Evolutionary conservation across 768 basidiomycete species (phyloP).

Genomic region (Imleria badia): DNA sequence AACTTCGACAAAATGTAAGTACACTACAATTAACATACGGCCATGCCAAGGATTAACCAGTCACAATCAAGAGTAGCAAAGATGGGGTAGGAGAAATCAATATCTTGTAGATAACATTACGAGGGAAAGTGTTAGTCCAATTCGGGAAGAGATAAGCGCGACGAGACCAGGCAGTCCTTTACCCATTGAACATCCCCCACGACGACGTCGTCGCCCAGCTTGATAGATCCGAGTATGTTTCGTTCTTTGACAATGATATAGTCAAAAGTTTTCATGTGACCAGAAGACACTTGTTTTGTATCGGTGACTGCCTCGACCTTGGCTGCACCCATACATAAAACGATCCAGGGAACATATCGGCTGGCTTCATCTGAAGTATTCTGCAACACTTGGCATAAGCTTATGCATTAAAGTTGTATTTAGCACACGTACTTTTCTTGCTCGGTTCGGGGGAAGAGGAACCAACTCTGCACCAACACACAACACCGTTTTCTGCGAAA

Average conservation of each 20-base stretch:
- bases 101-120: neutral
- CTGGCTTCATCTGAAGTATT: constrained; percentile 35
- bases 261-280: constrained; percentile 44
- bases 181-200: constrained; percentile 67
- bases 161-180: constrained; percentile 73
- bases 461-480: constrained; percentile 60
- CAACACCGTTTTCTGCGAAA: constrained; percentile 54
- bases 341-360: constrained; percentile 58
- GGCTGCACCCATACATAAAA: constrained; percentile 75
- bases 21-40: constrained; percentile 11
- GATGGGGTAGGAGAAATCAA: constrained; percentile 4
- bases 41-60: neutral
- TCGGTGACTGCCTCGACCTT: constrained; percentile 65
- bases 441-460: constrained; percentile 35
- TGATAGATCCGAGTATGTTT: constrained; percentile 26
- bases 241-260: constrained; percentile 62
- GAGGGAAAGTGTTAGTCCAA: constrained; percentile 1
- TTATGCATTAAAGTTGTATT: too few species aligned
- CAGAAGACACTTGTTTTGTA: constrained; percentile 29
- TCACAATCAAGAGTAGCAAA: neutral
- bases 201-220: constrained; percentile 28
- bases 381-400: constrained; percentile 16
- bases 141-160: constrained; percentile 43
- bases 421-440: constrained; percentile 20
- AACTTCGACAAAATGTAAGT: neutral